phyloP scores from a whole-genome alignment of 2,329 filamentous ascomycete genomes.

The Aspergillus sp. region DNA sequence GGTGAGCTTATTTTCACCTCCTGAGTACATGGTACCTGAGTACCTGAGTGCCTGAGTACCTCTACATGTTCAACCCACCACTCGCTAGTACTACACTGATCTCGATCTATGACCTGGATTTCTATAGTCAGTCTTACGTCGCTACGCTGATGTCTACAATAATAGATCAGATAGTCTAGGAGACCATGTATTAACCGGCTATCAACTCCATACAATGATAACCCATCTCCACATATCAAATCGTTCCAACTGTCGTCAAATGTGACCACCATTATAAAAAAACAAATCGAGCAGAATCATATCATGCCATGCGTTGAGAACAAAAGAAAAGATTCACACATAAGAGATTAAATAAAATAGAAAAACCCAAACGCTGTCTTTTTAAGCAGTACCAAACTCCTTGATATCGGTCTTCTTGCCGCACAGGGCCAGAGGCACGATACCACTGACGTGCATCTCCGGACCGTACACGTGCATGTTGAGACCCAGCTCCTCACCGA shows the following conservation, averaged over 20 bases:
- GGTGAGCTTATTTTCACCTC: not conserved
- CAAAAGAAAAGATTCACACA: constrained; percentile 18
- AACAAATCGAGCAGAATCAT: constrained; percentile 27
- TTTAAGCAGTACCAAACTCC: constrained; percentile 52
- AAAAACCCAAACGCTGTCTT: constrained; percentile 14
- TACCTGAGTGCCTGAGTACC: not conserved
- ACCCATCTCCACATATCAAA: constrained; percentile 10
- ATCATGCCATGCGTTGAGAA: constrained; percentile 41
- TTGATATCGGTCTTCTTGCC: constrained; percentile 60
- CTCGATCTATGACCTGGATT: too few relatives aligned
- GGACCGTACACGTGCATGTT: constrained; percentile 89
- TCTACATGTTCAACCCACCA: not conserved
- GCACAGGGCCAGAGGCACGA: constrained; percentile 83
- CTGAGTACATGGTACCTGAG: not conserved
- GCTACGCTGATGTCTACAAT: not conserved
- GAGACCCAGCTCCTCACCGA: constrained; percentile 88
- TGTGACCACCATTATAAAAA: constrained; percentile 28
- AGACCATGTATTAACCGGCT: not conserved
- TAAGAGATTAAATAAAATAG: constrained; percentile 25
- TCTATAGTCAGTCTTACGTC: too few relatives aligned
- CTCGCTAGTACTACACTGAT: not conserved
- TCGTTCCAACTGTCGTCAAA: constrained; percentile 2
- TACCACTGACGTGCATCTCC: constrained; percentile 88
- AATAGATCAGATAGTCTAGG: not conserved
- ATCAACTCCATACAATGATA: constrained; percentile 16